phyloP scores from a whole-genome alignment of 225 moss, liverwort and hornwort genomes.

The Sphagnum tenellum region DNA sequence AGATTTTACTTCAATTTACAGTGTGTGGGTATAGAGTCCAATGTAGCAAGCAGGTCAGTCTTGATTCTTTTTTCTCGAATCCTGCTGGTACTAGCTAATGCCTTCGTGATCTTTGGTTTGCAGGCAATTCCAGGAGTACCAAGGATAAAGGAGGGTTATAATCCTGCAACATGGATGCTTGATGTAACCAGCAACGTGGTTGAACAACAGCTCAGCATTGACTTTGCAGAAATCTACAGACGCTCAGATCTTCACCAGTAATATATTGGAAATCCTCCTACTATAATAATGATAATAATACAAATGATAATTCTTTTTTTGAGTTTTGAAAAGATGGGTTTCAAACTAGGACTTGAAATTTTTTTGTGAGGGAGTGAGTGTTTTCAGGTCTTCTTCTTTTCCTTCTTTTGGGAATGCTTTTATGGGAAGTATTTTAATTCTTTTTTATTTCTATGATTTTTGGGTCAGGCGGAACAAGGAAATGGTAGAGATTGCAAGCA shows the following conservation, averaged over 20 bases:
- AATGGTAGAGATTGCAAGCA: slow-evolving; percentile 10
- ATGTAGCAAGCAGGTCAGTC: too few species aligned
- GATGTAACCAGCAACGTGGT: slow-evolving; percentile 12
- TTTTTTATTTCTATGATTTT: too few species aligned
- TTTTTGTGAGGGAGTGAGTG: too few species aligned
- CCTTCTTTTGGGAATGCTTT: too few species aligned
- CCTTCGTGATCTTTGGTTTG: neutral
- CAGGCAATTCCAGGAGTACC: slow-evolving; percentile 19
- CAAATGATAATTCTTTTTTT: too few species aligned
- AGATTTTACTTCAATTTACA: too few species aligned
- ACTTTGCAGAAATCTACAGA: slow-evolving; percentile 20
- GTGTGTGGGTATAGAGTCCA: too few species aligned
- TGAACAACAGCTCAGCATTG: slow-evolving; percentile 11
- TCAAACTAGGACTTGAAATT: too few species aligned
- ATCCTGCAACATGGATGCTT: slow-evolving; percentile 45
- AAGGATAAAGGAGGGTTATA: slow-evolving; percentile 19
- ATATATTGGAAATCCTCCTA: neutral
- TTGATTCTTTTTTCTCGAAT: too few species aligned
- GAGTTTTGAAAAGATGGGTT: too few species aligned
- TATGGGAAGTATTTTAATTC: too few species aligned
- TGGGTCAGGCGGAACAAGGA: slow-evolving; percentile 8
- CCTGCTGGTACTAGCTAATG: neutral
- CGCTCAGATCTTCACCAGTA: slow-evolving; percentile 19
- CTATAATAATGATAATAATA: neutral
- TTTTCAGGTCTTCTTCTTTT: too few species aligned